phyloP scores from a whole-genome alignment of 352 stramenopile genomes.

The Pythium aquatile region DNA sequence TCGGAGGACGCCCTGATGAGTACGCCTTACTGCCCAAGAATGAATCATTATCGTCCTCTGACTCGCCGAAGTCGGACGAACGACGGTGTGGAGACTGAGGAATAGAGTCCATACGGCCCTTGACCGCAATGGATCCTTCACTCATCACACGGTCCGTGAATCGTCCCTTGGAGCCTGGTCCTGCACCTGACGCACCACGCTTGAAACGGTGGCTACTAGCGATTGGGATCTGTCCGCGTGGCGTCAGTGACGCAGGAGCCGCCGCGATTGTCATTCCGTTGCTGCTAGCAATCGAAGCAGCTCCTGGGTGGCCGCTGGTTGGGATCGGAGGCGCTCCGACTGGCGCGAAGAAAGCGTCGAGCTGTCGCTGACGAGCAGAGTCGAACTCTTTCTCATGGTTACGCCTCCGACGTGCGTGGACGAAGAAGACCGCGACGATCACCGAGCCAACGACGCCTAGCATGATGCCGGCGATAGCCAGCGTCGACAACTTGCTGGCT shows the following conservation, averaged over 20 bases:
- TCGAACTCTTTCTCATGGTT: conserved; percentile 21
- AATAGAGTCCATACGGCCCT: conserved; percentile 16
- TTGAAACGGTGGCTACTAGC: conserved; percentile 47
- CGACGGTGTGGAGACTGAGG: conserved; percentile 4
- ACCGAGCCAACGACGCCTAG: conserved; percentile 46
- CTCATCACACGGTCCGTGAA: conserved; percentile 16
- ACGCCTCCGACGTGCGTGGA: conserved; percentile 34
- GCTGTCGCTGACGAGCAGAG: conserved; percentile 21
- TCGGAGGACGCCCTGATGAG: conserved; percentile 15
- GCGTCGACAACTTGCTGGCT: conserved; percentile 9
- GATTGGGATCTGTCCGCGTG: conserved; percentile 26
- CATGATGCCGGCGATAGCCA: conserved; percentile 41
- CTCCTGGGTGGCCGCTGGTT: conserved; percentile 14
- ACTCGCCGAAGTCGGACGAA: conserved; percentile 18
- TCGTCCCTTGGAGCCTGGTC: conserved; percentile 2
- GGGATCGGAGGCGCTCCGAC: conserved; percentile 4
- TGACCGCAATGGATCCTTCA: conserved; percentile 9
- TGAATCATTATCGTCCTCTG: conserved; percentile 2
- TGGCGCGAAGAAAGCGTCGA: conserved; percentile 19
- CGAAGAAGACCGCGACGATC: conserved; percentile 54
- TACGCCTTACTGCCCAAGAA: conserved; percentile 23
- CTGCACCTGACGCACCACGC: conserved; percentile 11
- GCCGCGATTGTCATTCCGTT: conserved; percentile 21
- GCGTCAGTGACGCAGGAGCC: conserved; percentile 6
- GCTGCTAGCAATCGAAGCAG: conserved; percentile 14